Evolutionary conservation across 2,329 filamentous ascomycete species (phyloP), one percentile per base, ranked within the genome.

Genomic region (Elsinoe australis): DNA sequence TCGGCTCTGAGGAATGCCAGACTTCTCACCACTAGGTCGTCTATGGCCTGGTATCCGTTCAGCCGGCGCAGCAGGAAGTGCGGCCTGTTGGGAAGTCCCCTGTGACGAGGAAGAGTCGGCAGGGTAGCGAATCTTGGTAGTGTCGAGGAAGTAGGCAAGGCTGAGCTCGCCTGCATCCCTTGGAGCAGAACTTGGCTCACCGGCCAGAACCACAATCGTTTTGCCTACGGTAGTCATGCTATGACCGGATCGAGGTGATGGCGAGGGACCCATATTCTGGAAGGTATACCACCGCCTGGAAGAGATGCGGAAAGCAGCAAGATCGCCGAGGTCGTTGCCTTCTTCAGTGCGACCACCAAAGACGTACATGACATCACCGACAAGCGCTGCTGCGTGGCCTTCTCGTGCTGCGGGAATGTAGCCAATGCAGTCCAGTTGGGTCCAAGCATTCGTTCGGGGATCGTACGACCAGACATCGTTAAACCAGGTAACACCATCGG

Each of bases 401-500:
- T 98, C 92, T 52, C 92, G 80, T 14, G 90, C 83, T 1, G 88
- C 83, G 1, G 94, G 92, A 51, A 98, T 96, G 65, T 95, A 98
- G 28, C 92, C 92, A 59, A 96, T 95, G 64, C 92, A 98, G 61
- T 96, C 90, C 49, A 95, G 75, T 62, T 94, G 84, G 7, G 80
- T 71, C 92, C 92, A 98, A 49, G 76, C 71, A 64, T 95, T 95
- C 36, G 78, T 71, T 49, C 80, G 75, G 5, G 89, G 85, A 59
- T 95, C 90, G 64, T 92, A 98, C 46, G 83, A 87, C 92, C 92
- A 98, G 39, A 98, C 92, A 63, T 98, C 92, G 64, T 96, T 98
- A 71, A 96, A 98, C 94, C 92, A 98, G 59, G 86, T 82, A 49
- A 89, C 79, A 32, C 92, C 92, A 62, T 98, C 95, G 1, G 92